Evolutionary conservation across 192 early-diverging fungal genomes (phyloP).

Genomic region (Entomortierella chlamydospora): DNA sequence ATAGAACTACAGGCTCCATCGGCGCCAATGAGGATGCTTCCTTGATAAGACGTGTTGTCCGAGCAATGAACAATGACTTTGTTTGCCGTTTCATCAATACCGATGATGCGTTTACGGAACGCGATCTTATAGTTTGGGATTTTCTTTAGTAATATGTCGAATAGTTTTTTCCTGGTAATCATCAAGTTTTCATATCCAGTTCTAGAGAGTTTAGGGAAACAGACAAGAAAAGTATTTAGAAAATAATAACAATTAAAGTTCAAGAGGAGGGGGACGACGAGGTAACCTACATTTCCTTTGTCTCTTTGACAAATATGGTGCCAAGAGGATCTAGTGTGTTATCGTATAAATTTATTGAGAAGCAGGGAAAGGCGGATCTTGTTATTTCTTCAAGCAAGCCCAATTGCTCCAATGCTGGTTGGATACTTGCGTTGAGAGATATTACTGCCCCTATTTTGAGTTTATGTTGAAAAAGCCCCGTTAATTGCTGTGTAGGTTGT

Average conservation of each 20-base stretch:
- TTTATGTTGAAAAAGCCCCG: not conserved
- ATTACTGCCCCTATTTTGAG: not conserved
- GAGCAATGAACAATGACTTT: constrained; percentile 17
- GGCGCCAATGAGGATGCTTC: constrained; percentile 39
- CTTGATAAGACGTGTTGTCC: constrained; percentile 17
- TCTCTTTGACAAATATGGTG: not conserved
- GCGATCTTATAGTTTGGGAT: constrained; percentile 16
- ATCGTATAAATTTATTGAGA: not conserved
- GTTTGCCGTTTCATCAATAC: constrained; percentile 8
- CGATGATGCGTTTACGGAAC: constrained; percentile 13
- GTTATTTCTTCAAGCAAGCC: constrained; percentile 16
- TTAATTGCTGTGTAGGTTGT: too few relatives aligned
- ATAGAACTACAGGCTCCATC: constrained; percentile 29
- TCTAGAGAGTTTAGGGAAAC: not conserved
- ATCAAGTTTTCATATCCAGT: constrained; percentile 18
- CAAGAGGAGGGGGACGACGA: not conserved
- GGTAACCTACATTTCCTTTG: constrained; percentile 10
- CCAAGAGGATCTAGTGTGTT: constrained; percentile 11
- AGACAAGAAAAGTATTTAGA: not conserved
- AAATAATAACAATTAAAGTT: not conserved
- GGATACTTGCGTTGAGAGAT: not conserved
- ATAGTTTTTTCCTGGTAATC: constrained; percentile 11
- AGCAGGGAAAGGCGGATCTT: constrained; percentile 2
- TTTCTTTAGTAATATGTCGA: constrained; percentile 3
- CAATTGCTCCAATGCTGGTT: constrained; percentile 17